phyloP scores from a whole-genome alignment of 352 stramenopile genomes.

The Thalassiosira livingstoniorum region DNA sequence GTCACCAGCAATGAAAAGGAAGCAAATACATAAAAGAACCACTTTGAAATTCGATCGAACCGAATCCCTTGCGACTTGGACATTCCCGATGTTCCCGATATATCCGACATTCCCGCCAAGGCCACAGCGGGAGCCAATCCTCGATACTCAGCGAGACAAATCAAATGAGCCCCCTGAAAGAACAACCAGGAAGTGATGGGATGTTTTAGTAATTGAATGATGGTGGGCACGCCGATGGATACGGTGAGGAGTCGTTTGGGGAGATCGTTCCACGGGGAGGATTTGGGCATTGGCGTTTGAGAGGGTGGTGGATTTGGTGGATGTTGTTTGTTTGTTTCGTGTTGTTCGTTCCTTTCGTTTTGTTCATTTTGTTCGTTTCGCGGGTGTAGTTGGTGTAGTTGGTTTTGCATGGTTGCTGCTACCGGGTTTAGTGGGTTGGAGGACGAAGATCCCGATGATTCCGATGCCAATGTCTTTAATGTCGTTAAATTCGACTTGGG shows the following conservation, averaged over 20 bases:
- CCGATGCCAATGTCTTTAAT: too few relatives aligned
- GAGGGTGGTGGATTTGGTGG: too few relatives aligned
- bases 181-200: conserved; percentile 53
- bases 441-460: too few relatives aligned
- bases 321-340: too few relatives aligned
- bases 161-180: conserved; percentile 62
- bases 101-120: not conserved
- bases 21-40: conserved; percentile 28
- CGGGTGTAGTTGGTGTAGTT: too few relatives aligned
- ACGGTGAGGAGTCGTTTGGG: conserved; percentile 72
- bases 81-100: conserved; percentile 3
- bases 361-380: too few relatives aligned
- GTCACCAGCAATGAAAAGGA: conserved; percentile 37
- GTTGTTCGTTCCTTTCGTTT: too few relatives aligned
- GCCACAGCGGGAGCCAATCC: conserved; percentile 24
- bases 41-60: conserved; percentile 16
- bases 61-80: not conserved
- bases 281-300: too few relatives aligned
- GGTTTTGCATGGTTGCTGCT: too few relatives aligned
- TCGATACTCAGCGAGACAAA: conserved; percentile 65
- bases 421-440: too few relatives aligned
- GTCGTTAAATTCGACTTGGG: too few relatives aligned
- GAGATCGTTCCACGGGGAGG: conserved; percentile 68
- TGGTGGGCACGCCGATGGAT: conserved; percentile 69
- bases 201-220: conserved; percentile 62